phyloP scores from a whole-genome alignment of 331 rosid species.

The Malus hybrid region DNA sequence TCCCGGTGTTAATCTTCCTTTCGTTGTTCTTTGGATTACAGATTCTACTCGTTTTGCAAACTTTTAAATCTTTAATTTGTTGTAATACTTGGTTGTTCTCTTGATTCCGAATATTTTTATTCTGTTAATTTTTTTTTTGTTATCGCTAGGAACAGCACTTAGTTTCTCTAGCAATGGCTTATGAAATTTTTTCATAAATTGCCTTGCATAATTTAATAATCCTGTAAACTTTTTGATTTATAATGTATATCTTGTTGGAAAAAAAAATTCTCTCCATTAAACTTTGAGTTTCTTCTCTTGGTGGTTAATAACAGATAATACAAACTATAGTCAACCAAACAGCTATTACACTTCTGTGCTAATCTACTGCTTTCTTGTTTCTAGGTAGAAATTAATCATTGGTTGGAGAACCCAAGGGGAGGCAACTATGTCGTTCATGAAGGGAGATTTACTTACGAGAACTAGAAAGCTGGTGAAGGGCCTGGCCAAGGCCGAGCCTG shows the following conservation, averaged over 20 bases:
- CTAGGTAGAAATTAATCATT: neutral
- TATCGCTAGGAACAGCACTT: neutral
- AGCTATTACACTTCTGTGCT: neutral
- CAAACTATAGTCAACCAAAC: neutral
- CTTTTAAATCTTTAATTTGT: neutral
- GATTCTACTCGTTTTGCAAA: neutral
- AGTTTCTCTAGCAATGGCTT: neutral
- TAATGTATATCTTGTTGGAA: neutral
- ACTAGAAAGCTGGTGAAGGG: constrained; percentile 89
- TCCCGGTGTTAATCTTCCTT: neutral
- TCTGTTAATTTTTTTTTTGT: neutral
- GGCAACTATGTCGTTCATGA: constrained; percentile 64
- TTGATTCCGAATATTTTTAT: neutral
- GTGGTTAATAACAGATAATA: neutral
- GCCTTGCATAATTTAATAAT: neutral
- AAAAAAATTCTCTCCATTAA: neutral
- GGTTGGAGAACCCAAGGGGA: neutral
- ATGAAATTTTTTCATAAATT: neutral
- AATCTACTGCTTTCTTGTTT: neutral
- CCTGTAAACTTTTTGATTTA: neutral
- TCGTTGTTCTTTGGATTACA: neutral
- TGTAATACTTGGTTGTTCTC: neutral
- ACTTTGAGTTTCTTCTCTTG: neutral
- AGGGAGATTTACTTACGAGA: constrained; percentile 59
- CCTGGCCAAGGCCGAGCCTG: constrained; percentile 68